Base-by-base conservation (phyloP, 495 filamentous ascomycete species). In the Penicillium manginii region DNA sequence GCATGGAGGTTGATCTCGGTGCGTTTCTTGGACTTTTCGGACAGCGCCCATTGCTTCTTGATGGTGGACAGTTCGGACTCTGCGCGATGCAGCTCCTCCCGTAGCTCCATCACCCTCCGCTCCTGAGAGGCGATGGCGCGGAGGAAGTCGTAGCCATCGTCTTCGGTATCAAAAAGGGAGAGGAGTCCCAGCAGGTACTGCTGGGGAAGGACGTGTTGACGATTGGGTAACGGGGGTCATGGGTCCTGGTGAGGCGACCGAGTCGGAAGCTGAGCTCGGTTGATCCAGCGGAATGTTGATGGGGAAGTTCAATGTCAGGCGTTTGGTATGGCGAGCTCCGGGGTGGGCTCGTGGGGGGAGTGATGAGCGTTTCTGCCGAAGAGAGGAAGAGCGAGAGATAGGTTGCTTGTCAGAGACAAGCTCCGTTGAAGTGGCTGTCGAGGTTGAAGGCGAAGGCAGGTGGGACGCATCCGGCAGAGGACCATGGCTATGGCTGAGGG, bases 61-160 rank as follows among this genome's bases (percentile, higher is more conserved):
- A 98, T 77, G 55, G 77, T 84, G 32, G 78, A 73, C 55, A 98
- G 76, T 33, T 97, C 91, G 4, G 72, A 68, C 67, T 98, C 94
- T 10, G 94, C 93, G 52, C 86, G 86, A 8, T 76, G 71, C 12
- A 98, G 80, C 70, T 97, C 94, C 70, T 98, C 94, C 49, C 86
- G 88, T 31, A 98, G 79, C 77, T 98, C 94, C 42, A 98, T 76
- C 6, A 98, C 93, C 51, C 85, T 86, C n/a, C 94, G 86, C 69
- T 98, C 94, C 72, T 97, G 92, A 5, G 91, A 88, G 14, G 94
- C 94, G 54, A 98, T 87, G 32, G 91, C 89, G 35, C 91, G 91
- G 40, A 98, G 84, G 59, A 97, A 88, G n/a, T 85, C 82, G 63
- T 80, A 87, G 22, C 89, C 78, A 62, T 96, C 91, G 40, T 72